Conservation (phyloP, 441 rosid species). For the Biscutella auriculata region DNA sequence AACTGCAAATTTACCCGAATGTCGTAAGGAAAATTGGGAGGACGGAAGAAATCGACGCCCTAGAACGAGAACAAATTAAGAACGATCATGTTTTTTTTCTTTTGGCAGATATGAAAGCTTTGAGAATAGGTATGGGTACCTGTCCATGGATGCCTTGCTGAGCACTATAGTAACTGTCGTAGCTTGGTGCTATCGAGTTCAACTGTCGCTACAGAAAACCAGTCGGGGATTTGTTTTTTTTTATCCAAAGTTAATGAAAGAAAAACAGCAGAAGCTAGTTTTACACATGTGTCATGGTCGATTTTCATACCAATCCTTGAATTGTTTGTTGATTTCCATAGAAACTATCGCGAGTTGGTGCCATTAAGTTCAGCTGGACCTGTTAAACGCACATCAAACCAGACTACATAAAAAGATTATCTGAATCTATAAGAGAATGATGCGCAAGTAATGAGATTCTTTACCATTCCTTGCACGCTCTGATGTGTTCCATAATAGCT, state of each 20-base stretch:
- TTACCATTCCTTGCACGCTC: constrained; percentile 63
- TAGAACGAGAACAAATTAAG: not conserved
- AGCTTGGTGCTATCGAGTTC: constrained; percentile 66
- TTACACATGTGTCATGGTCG: constrained; percentile 5
- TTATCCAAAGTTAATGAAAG: constrained; percentile 15
- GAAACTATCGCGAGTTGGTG: constrained; percentile 59
- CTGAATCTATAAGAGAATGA: not conserved
- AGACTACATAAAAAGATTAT: not conserved
- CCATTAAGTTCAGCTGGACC: constrained; percentile 89
- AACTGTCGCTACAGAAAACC: constrained; percentile 58
- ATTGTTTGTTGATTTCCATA: constrained; percentile 64
- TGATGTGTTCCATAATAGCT: constrained; percentile 57
- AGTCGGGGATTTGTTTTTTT: not conserved
- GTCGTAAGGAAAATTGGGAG: constrained; percentile 42
- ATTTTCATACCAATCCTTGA: constrained; percentile 68
- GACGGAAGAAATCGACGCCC: constrained; percentile 72
- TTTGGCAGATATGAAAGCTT: not conserved
- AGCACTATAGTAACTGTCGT: constrained; percentile 54
- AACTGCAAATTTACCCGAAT: constrained; percentile 41
- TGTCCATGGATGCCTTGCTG: constrained; percentile 71
- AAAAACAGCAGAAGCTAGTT: constrained; percentile 9
- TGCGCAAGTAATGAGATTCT: constrained; percentile 7
- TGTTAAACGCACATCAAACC: constrained; percentile 20
- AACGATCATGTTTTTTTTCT: too few relatives aligned
- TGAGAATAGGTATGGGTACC: constrained; percentile 29